Evolutionary conservation across 176 grass and related monocot genomes (phyloP).

Genomic region (Rhynchospora breviuscula): DNA sequence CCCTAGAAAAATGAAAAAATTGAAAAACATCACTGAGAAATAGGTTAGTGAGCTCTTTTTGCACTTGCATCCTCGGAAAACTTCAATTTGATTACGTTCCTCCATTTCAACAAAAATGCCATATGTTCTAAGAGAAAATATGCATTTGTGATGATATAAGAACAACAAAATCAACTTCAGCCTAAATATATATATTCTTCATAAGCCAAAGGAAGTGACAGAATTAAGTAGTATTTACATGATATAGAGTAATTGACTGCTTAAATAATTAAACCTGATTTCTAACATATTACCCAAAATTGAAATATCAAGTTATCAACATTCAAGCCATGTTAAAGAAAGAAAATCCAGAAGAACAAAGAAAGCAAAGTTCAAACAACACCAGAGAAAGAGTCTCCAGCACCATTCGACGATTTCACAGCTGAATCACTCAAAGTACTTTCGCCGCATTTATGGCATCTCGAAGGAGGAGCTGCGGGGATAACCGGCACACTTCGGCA

Average conservation of each 20-base stretch:
- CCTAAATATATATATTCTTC: not conserved
- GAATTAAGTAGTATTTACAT: not conserved
- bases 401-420: not conserved
- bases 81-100: not conserved
- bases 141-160: not conserved
- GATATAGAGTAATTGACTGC: conserved; percentile 9
- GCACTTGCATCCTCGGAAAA: not conserved
- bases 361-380: conserved; percentile 18
- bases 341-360: conserved; percentile 3
- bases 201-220: not conserved
- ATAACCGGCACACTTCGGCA: conserved; percentile 30
- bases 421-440: not conserved
- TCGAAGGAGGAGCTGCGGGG: not conserved
- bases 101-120: not conserved
- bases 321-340: conserved; percentile 11
- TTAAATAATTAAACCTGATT: not conserved
- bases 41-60: not conserved
- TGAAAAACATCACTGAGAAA: no score
- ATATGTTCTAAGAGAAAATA: not conserved
- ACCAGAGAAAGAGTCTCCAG: not conserved
- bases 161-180: not conserved
- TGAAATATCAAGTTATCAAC: conserved; percentile 18
- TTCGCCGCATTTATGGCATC: conserved; percentile 42
- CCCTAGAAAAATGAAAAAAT: not conserved
- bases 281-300: conserved; percentile 3